A percentile compares a stretch with the other conserved stretches of the same genome.
phyloP scores from a whole-genome alignment of 805 yeast genomes.

The Kodamaea kakaduensis region DNA sequence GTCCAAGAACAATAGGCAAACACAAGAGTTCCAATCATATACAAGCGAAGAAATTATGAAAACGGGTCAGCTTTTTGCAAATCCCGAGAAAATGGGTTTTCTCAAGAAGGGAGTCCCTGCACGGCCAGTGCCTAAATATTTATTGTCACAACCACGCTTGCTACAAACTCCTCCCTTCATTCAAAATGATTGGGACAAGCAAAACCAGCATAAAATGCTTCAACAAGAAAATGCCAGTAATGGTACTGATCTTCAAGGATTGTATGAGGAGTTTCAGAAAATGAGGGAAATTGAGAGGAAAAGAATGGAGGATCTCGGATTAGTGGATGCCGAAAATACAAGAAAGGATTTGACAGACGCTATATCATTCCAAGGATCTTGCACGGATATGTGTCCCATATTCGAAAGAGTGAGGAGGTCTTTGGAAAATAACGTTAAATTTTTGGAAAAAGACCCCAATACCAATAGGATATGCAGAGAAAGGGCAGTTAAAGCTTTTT shows the following conservation, averaged over 20 bases:
- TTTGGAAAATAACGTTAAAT: slow-evolving; percentile 80
- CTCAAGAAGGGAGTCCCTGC: slow-evolving; percentile 10
- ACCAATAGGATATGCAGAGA: slow-evolving; percentile 50
- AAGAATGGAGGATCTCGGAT: slow-evolving; percentile 72
- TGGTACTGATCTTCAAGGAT: slow-evolving; percentile 59
- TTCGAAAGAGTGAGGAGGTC: slow-evolving; percentile 87
- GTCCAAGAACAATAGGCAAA: no score
- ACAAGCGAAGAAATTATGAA: slow-evolving; percentile 17
- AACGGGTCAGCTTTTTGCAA: slow-evolving; percentile 29
- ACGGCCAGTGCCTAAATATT: slow-evolving; percentile 34
- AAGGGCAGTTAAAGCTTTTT: slow-evolving; percentile 83
- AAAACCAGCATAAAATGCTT: slow-evolving; percentile 64
- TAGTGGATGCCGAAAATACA: slow-evolving; percentile 83
- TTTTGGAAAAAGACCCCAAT: slow-evolving; percentile 63
- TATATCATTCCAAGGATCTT: slow-evolving; percentile 80
- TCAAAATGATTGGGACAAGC: slow-evolving; percentile 62
- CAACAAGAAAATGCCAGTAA: slow-evolving; percentile 42
- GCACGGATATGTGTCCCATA: slow-evolving; percentile 91
- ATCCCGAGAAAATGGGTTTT: slow-evolving; percentile 32
- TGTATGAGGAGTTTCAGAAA: slow-evolving; percentile 70
- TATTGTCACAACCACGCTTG: slow-evolving; percentile 33
- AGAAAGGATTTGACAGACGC: slow-evolving; percentile 86
- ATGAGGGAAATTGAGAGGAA: slow-evolving; percentile 72
- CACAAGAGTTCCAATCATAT: slow-evolving; percentile 18
- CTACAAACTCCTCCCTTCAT: slow-evolving; percentile 29